Evolutionary conservation across 108 stramenopile genomes (phyloP).

Genomic region (Cyclotella sp.): DNA sequence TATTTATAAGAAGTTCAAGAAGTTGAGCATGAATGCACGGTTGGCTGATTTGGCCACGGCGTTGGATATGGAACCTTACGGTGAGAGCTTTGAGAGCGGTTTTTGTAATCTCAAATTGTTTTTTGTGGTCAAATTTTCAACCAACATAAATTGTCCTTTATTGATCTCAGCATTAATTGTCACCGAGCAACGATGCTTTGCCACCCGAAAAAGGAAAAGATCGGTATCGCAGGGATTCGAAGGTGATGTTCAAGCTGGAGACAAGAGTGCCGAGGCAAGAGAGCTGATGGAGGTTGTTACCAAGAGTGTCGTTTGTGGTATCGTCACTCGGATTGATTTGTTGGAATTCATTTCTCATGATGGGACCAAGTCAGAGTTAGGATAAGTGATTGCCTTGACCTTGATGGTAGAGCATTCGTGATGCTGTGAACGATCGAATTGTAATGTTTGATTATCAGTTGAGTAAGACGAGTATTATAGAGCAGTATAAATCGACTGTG

Average conservation of each 20-base stretch:
- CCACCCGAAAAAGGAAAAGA: constrained; percentile 51
- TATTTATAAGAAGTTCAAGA: constrained; percentile 90
- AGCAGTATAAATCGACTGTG: no score
- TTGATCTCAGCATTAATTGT: constrained; percentile 70
- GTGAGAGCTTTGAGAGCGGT: constrained; percentile 12
- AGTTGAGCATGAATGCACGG: constrained; percentile 75
- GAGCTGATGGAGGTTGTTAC: constrained; percentile 51
- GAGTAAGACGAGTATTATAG: no score
- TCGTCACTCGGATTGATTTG: constrained; percentile 80
- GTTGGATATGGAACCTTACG: constrained; percentile 91
- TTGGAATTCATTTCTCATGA: constrained; percentile 57
- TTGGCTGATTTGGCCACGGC: constrained; percentile 83
- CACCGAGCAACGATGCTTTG: constrained; percentile 84
- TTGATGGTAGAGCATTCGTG: background rate
- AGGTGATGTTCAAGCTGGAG: constrained; percentile 30
- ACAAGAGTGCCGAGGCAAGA: constrained; percentile 36
- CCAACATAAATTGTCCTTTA: background rate
- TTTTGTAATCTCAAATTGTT: background rate
- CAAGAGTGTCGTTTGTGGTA: constrained; percentile 75
- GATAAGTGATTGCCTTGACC: background rate
- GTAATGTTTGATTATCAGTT: no score
- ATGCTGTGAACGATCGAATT: background rate
- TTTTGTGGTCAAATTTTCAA: background rate
- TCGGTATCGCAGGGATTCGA: constrained; percentile 19
- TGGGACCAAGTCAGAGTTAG: constrained; percentile 8